Conservation (phyloP, 2,329 filamentous ascomycete species). For the Calonectria naviculata region DNA sequence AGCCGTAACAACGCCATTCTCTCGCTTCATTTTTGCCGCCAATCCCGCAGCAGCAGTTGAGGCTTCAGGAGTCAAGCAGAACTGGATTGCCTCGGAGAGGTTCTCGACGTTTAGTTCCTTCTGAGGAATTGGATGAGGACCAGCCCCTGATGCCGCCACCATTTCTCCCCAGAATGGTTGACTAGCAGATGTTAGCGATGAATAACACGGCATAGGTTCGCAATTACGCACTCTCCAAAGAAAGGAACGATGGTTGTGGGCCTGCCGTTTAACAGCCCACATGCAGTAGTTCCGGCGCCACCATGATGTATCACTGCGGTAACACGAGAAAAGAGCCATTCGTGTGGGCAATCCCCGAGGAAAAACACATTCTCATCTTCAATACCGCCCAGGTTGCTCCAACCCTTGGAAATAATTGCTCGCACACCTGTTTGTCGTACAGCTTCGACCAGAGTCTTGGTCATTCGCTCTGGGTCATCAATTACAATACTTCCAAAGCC, state of each 20-base stretch:
- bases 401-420: slow-evolving; percentile 77
- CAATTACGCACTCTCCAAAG: slow-evolving; percentile 62
- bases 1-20: slow-evolving; percentile 29
- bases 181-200: not conserved
- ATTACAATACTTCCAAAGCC: slow-evolving; percentile 81
- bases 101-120: slow-evolving; percentile 21
- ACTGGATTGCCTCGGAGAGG: slow-evolving; percentile 20
- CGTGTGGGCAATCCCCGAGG: slow-evolving; percentile 78
- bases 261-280: slow-evolving; percentile 73
- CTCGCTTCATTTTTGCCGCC: slow-evolving; percentile 25
- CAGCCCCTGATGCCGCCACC: slow-evolving; percentile 29
- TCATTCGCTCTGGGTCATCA: slow-evolving; percentile 74
- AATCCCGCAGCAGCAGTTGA: slow-evolving; percentile 16
- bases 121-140: slow-evolving; percentile 26
- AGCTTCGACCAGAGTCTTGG: slow-evolving; percentile 74
- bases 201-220: not conserved
- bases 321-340: slow-evolving; percentile 78
- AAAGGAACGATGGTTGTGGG: slow-evolving; percentile 81
- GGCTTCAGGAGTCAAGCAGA: slow-evolving; percentile 23
- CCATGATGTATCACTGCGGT: slow-evolving; percentile 76
- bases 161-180: slow-evolving; percentile 36
- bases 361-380: slow-evolving; percentile 71
- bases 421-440: slow-evolving; percentile 71
- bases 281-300: slow-evolving; percentile 79
- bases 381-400: slow-evolving; percentile 74